phyloP scores from a whole-genome alignment of 164 flowering plant species.

The Aristolochia fimbriata region DNA sequence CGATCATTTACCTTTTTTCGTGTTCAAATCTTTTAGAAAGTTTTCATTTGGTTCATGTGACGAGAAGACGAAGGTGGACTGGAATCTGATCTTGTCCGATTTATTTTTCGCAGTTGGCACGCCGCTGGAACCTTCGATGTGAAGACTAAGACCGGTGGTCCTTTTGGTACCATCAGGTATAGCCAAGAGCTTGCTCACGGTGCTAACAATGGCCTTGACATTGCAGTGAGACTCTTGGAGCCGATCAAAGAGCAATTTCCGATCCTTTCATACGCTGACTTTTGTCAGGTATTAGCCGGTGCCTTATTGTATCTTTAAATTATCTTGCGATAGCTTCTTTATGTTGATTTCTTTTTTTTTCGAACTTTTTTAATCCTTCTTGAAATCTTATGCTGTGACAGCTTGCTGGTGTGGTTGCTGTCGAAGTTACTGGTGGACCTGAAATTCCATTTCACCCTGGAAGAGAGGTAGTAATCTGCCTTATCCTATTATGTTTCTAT shows the following conservation, averaged over 20 bases:
- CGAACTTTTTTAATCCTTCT: background rate
- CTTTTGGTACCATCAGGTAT: conserved; percentile 81
- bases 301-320: background rate
- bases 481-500: too few species aligned
- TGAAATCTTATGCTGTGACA: conserved; percentile 9
- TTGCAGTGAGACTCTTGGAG: conserved; percentile 68
- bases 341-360: background rate
- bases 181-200: conserved; percentile 51
- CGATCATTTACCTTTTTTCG: background rate
- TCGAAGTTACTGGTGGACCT: conserved; percentile 87
- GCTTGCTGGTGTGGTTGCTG: conserved; percentile 91
- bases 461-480: conserved; percentile 38
- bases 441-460: conserved; percentile 90
- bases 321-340: background rate
- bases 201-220: conserved; percentile 77
- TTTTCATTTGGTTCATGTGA: background rate
- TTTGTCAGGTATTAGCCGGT: conserved; percentile 52
- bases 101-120: conserved; percentile 58
- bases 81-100: background rate
- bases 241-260: conserved; percentile 88
- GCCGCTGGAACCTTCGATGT: conserved; percentile 88
- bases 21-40: too few species aligned
- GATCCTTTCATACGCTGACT: conserved; percentile 57
- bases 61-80: background rate
- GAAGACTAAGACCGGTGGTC: conserved; percentile 75